phyloP scores from a whole-genome alignment of 192 early-diverging fungal genomes.

The Spizellomyces sp. region DNA sequence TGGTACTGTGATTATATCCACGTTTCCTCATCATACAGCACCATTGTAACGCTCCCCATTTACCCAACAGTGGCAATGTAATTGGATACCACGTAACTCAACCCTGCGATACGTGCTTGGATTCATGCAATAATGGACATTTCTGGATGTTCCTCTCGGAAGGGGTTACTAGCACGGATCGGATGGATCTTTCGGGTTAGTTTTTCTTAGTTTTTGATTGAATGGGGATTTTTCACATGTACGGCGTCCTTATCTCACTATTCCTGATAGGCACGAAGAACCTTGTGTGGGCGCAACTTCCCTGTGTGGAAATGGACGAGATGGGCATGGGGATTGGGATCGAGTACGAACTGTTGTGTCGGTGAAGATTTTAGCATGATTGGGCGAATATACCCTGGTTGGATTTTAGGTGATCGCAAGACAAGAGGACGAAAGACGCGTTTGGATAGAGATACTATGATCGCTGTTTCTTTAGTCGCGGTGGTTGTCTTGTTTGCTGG shows the following conservation, averaged over 20 bases:
- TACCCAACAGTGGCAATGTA: conserved; percentile 52
- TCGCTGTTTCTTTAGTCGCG: no score
- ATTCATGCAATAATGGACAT: conserved; percentile 95
- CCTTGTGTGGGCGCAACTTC: conserved; percentile 47
- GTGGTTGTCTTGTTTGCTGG: no score
- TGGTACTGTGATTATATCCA: conserved; percentile 31
- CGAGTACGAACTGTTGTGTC: conserved; percentile 18
- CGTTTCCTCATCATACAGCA: not conserved
- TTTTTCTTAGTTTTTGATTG: not conserved
- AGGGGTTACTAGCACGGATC: conserved; percentile 64
- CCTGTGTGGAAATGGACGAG: conserved; percentile 38
- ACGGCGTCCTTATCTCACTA: not conserved
- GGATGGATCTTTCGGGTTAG: conserved; percentile 46
- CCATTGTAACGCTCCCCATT: not conserved
- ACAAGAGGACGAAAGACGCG: no score
- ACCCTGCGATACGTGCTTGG: conserved; percentile 81
- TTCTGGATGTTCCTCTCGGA: conserved; percentile 96
- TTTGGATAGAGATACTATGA: no score
- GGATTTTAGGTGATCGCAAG: no score
- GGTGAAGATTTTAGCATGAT: not conserved
- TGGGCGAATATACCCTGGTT: no score
- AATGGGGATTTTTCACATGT: not conserved
- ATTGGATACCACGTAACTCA: conserved; percentile 81
- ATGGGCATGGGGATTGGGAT: conserved; percentile 17
- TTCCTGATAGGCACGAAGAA: conserved; percentile 19